Conservation (phyloP, 441 rosid genomes). For the Arabidopsis lyrata region DNA sequence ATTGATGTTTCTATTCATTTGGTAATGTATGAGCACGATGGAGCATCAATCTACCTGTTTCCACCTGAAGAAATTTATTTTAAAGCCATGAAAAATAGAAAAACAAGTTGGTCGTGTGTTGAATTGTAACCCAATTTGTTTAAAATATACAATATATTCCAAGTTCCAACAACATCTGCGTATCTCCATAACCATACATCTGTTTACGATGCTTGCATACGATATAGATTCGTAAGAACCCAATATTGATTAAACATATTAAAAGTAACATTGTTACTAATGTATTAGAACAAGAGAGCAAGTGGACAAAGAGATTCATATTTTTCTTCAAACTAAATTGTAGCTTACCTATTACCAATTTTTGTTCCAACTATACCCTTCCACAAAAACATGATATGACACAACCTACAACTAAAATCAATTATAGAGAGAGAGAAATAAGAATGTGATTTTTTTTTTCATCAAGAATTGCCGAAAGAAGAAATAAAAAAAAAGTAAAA, state of each 20-base stretch:
- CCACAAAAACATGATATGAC: constrained; percentile 32
- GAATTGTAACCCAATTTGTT: constrained; percentile 15
- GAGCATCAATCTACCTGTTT: constrained; percentile 14
- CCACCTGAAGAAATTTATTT: constrained; percentile 3
- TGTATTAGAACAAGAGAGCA: constrained; percentile 19
- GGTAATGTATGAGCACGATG: constrained; percentile 12
- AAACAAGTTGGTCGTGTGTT: constrained; percentile 24
- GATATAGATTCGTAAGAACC: constrained; percentile 36
- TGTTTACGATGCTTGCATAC: constrained; percentile 35
- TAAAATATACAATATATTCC: not conserved
- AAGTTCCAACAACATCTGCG: not conserved
- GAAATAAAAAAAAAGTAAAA: constrained; percentile 12
- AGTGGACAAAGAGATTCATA: constrained; percentile 23
- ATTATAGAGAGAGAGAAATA: not conserved
- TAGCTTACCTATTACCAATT: not conserved
- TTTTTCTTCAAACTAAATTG: not conserved
- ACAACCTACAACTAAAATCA: constrained; percentile 11
- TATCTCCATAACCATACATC: constrained; percentile 26
- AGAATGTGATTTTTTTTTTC: not conserved
- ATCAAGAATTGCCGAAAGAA: constrained; percentile 25
- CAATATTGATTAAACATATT: constrained; percentile 31
- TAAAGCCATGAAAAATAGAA: constrained; percentile 11
- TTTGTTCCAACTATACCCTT: constrained; percentile 10
- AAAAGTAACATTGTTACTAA: constrained; percentile 20
- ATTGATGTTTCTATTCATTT: constrained; percentile 7